Conservation (phyloP, 163 green algal genomes). For the Chloroidium sp. region DNA sequence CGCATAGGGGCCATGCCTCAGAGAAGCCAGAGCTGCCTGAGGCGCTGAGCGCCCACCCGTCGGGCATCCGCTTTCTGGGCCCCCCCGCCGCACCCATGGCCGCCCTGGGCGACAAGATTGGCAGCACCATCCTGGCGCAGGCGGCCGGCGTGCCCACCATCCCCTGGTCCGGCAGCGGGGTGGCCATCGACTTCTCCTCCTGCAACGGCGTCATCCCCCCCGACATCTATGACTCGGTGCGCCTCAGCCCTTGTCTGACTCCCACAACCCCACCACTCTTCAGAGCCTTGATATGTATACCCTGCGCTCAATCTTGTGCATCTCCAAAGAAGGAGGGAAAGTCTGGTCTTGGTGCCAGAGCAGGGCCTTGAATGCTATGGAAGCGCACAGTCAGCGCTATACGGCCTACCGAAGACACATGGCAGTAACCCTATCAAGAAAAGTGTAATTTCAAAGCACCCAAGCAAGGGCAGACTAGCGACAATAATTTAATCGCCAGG, state of each 20-base stretch:
- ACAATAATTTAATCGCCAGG: no score
- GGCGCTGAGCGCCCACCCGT: constrained; percentile 50
- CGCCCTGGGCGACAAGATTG: constrained; percentile 96
- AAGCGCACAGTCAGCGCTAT: no score
- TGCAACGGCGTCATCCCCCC: constrained; percentile 52
- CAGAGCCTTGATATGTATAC: no score
- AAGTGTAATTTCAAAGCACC: no score
- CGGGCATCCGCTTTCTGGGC: constrained; percentile 85
- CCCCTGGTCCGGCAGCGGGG: constrained; percentile 77
- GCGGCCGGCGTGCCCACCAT: constrained; percentile 89
- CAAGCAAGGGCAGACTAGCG: no score
- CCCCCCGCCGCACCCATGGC: constrained; percentile 78
- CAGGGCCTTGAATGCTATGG: no score
- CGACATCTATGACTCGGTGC: constrained; percentile 49
- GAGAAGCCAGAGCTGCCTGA: constrained; percentile 92
- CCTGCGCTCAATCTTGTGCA: no score
- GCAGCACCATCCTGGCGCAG: constrained; percentile 93
- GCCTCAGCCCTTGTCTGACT: neutral
- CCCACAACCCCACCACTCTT: no score
- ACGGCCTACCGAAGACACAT: no score
- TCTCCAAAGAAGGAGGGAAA: no score
- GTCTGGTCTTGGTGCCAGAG: no score
- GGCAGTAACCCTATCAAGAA: no score
- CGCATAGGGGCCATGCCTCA: constrained; percentile 84
- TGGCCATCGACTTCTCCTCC: constrained; percentile 49